Evolutionary conservation across 1,139 yeast genomes (phyloP), one percentile per base, ranked within the genome.

Genomic region (Candida pseudoviswanathii): DNA sequence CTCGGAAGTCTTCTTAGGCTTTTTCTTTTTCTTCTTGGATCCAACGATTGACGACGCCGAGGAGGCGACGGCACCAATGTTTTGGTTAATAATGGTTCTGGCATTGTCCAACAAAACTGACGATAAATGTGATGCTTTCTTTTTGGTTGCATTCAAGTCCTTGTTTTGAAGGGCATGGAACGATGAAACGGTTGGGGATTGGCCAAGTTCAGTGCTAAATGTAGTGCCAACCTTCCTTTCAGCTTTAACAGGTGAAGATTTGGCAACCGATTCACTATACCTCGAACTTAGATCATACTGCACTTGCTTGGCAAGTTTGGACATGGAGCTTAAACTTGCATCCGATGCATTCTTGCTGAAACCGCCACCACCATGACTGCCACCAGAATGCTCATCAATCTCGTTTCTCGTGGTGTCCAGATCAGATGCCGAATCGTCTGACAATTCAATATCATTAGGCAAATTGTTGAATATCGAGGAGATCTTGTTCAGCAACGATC

Each of bases 371-470:
- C 41, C 26, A 3, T 47, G 41, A 6, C 25, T 27, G 5, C 22
- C 22, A 5, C 34, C 25, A 2, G 48, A 41, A 4, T 40, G 38
- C 8, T 32, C 44, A 5, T 44, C 38, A 34, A 40, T 41, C 5
- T 59, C 56, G 33, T 51, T 44, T 21, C 47, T 48, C 4, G 71
- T 62, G 1, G 78, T 69, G 41, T 75, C 80, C 45, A 62, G 58
- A 46, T 75, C 80, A 2, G 78, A 72, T 4, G 77, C 80, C 3
- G 79, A 73, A 56, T 76, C 81, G 50, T 77, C 81, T 0, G 80
- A 74, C 6, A 77, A 58, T 52, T 76, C 81, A 47, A 77, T 75
- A 59, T 77, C 81, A 55, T 77, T 77, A 8, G 81, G 81, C 10
- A 77, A 59, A 45, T 77, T 77, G 51, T 71, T 77, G 58, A 77